phyloP scores from a whole-genome alignment of 2,329 filamentous ascomycete genomes.

The Zymoseptoria pseudotritici region DNA sequence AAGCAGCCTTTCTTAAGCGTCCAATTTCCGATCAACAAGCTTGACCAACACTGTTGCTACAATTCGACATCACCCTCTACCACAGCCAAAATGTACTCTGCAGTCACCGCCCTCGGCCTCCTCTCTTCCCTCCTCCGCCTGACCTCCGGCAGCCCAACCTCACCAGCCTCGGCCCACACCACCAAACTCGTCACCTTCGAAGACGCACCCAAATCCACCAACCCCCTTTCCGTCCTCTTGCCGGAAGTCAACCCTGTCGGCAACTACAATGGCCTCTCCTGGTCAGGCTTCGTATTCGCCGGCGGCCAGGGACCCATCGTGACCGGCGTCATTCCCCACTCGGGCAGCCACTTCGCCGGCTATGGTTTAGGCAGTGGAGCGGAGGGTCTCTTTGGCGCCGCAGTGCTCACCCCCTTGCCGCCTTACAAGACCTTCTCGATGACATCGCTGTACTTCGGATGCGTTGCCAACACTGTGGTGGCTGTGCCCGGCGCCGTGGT shows the following conservation, averaged over 20 bases:
- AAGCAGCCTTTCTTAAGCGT: too few species aligned
- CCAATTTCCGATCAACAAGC: too few species aligned
- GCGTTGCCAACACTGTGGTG: not conserved
- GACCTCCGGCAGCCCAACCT: not conserved
- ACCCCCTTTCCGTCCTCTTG: not conserved
- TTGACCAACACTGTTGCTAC: too few species aligned
- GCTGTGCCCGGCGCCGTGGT: not conserved
- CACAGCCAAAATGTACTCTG: not conserved
- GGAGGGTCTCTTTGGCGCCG: not conserved
- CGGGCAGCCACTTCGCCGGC: not conserved
- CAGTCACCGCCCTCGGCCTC: not conserved
- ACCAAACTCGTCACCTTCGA: not conserved
- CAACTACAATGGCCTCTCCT: not conserved
- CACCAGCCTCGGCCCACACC: not conserved
- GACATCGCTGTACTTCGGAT: not conserved
- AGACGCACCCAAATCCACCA: not conserved
- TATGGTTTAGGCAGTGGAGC: not conserved
- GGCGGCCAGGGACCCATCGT: not conserved
- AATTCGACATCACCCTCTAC: too few species aligned
- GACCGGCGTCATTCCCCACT: not conserved
- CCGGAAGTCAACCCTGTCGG: not conserved
- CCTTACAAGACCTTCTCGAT: not conserved
- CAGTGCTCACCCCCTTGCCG: not conserved
- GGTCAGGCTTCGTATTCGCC: not conserved
- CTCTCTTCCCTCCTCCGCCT: not conserved